Percentiles rank a stretch among this genome's conserved stretches.
Evolutionary conservation across 2,329 filamentous ascomycete genomes (phyloP).

Genomic region (Tolypocladium album): DNA sequence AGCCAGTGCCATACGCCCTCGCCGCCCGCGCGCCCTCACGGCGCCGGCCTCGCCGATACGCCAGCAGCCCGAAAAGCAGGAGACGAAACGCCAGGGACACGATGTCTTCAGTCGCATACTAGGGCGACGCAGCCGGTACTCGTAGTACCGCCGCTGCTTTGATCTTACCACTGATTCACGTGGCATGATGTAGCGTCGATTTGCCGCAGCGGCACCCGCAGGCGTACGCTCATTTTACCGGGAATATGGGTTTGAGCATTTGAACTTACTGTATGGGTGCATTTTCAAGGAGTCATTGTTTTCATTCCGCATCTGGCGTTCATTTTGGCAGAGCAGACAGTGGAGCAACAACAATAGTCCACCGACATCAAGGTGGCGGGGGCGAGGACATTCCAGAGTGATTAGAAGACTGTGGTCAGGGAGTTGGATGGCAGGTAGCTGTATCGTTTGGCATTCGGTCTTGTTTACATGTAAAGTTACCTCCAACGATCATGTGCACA

Average conservation of each 20-base stretch:
- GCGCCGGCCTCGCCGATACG: constrained; percentile 11
- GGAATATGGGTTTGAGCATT: background rate
- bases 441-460: background rate
- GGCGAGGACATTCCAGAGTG: background rate
- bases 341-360: background rate
- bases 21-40: constrained; percentile 9
- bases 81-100: constrained; percentile 15
- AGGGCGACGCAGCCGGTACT: constrained; percentile 16
- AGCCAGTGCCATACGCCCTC: background rate
- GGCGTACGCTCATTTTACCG: background rate
- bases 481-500: background rate
- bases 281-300: background rate
- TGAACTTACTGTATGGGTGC: background rate
- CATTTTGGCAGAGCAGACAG: background rate
- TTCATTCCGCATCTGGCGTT: background rate
- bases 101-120: constrained; percentile 28
- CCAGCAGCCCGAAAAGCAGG: constrained; percentile 1
- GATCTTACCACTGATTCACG: background rate
- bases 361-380: background rate
- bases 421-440: background rate
- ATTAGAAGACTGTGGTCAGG: background rate
- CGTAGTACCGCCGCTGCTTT: background rate
- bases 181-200: background rate
- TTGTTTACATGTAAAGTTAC: background rate
- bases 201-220: background rate